A percentile compares a stretch with the other conserved stretches of the same genome.
Evolutionary conservation across 306 rosid genomes (phyloP).

Genomic region (Citrullus amarus): DNA sequence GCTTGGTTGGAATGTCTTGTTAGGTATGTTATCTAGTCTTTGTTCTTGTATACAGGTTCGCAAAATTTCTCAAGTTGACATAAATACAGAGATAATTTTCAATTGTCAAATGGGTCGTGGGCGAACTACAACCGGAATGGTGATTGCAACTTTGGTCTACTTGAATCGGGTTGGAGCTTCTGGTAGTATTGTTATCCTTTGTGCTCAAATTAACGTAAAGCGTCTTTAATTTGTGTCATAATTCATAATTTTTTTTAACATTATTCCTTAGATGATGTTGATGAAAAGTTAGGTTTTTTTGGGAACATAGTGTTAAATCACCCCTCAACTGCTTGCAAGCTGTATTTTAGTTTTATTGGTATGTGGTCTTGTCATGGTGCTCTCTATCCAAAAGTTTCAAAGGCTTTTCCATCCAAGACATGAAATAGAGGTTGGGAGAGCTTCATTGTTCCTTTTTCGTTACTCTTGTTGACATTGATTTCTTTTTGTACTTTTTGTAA

Average conservation of each 20-base stretch:
- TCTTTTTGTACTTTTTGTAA: too few species aligned
- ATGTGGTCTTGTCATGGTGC: too few species aligned
- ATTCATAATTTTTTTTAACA: neutral
- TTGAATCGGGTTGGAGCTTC: constrained; percentile 75
- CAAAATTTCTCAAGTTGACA: constrained; percentile 65
- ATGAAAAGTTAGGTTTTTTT: neutral
- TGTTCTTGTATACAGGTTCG: constrained; percentile 47
- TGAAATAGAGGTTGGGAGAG: too few species aligned
- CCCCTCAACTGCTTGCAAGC: neutral
- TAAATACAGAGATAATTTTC: constrained; percentile 64
- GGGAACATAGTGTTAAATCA: neutral
- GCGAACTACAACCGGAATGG: constrained; percentile 92
- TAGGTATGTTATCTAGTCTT: constrained; percentile 14
- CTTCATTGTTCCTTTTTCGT: too few species aligned
- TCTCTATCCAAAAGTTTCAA: too few species aligned
- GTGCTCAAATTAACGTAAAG: neutral
- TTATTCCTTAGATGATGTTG: neutral
- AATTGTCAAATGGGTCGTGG: constrained; percentile 99
- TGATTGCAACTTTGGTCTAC: constrained; percentile 77
- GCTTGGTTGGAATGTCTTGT: neutral
- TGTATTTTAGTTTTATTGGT: neutral
- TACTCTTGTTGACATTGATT: too few species aligned
- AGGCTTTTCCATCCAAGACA: too few species aligned
- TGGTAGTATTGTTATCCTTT: constrained; percentile 31
- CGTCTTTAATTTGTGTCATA: neutral